Conservation (phyloP, 208 protist species). For the Trichomonas vaginalis region DNA sequence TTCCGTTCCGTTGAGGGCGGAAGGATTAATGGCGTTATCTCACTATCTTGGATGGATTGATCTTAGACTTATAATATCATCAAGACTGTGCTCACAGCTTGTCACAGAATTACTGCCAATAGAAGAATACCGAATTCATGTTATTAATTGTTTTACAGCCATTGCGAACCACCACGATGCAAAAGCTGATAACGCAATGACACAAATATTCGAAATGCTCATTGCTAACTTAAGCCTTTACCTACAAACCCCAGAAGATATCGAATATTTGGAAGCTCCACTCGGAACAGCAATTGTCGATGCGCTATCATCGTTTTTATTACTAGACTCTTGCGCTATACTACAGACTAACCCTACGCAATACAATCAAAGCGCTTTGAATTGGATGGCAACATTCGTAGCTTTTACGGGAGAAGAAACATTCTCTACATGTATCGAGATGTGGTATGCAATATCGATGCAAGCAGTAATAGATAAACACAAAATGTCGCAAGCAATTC, state of each 20-base stretch:
- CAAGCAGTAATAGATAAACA: neutral
- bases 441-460: neutral
- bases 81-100: neutral
- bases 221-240: neutral
- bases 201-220: neutral
- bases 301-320: neutral
- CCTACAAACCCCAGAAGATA: neutral
- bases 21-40: neutral
- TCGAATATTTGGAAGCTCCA: neutral
- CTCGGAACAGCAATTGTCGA: neutral
- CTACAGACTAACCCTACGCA: neutral
- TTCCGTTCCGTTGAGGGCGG: neutral
- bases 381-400: neutral
- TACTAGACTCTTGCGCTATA: neutral
- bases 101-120: neutral
- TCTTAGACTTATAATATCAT: neutral
- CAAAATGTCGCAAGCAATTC: neutral
- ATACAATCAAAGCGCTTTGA: neutral
- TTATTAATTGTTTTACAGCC: neutral
- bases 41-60: neutral
- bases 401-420: neutral
- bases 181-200: neutral
- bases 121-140: neutral
- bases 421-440: neutral
- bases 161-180: neutral